Percentiles rank a stretch among this genome's conserved stretches.
phyloP scores from a whole-genome alignment of 2,329 filamentous ascomycete species.

The Cercospora sp. region DNA sequence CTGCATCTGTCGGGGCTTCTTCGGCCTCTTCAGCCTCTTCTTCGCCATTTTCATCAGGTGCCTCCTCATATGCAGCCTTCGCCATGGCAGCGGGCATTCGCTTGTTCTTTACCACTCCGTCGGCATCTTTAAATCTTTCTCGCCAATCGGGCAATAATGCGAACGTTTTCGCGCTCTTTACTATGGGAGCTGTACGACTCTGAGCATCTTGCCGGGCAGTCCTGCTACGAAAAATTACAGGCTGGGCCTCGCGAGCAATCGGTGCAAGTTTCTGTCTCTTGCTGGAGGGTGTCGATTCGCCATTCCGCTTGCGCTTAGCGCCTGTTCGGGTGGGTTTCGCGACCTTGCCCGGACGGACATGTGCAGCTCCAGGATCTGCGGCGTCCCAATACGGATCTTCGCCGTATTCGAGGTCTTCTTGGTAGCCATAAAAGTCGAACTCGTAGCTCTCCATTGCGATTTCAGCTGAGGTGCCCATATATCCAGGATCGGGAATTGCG shows the following conservation, averaged over 20 bases:
- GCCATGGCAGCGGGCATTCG: constrained; percentile 37
- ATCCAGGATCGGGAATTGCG: constrained; percentile 46
- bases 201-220: constrained; percentile 19
- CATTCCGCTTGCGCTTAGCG: constrained; percentile 38
- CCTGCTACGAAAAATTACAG: constrained; percentile 32
- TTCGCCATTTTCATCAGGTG: constrained; percentile 15
- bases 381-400: constrained; percentile 47
- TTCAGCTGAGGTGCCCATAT: constrained; percentile 38
- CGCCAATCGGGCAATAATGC: constrained; percentile 50
- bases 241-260: constrained; percentile 27
- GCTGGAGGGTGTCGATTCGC: constrained; percentile 10
- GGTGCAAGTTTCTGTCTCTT: constrained; percentile 31
- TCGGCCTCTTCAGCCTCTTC: constrained; percentile 22
- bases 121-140: constrained; percentile 39
- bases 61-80: constrained; percentile 32
- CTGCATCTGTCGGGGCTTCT: constrained; percentile 24
- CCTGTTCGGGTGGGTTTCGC: constrained; percentile 21
- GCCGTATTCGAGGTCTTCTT: constrained; percentile 51
- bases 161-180: constrained; percentile 38
- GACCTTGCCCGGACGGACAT: constrained; percentile 18
- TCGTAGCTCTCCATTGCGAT: constrained; percentile 38
- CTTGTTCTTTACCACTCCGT: constrained; percentile 20
- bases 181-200: constrained; percentile 4
- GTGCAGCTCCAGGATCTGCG: neutral
- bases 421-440: constrained; percentile 52